Evolutionary conservation across 2,329 filamentous ascomycete species (phyloP).

Genomic region (Hyphodiscus sp.): DNA sequence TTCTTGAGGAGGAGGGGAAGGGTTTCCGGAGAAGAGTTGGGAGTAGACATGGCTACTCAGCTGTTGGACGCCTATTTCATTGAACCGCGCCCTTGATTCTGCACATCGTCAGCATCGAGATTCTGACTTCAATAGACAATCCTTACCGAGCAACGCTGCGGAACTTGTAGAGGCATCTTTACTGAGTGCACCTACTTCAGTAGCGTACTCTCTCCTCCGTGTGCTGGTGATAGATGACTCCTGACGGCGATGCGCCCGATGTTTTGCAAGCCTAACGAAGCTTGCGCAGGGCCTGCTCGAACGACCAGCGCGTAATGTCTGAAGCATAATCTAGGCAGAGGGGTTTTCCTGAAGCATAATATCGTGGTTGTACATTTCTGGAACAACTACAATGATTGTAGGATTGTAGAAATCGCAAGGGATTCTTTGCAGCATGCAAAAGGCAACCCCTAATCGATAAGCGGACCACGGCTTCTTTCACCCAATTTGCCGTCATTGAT

Average conservation of each 20-base stretch:
- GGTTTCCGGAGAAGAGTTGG: constrained; percentile 67
- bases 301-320: constrained; percentile 25
- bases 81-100: constrained; percentile 61
- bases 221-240: constrained; percentile 24
- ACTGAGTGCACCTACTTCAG: constrained; percentile 9
- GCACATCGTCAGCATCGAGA: constrained; percentile 6
- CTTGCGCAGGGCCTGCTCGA: constrained; percentile 31
- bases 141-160: constrained; percentile 15
- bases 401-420: neutral
- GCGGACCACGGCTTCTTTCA: neutral
- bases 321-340: constrained; percentile 25
- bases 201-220: constrained; percentile 39
- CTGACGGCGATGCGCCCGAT: constrained; percentile 34
- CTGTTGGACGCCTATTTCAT: constrained; percentile 92
- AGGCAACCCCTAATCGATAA: constrained; percentile 2
- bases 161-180: constrained; percentile 1
- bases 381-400: neutral
- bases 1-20: constrained; percentile 54
- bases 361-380: neutral
- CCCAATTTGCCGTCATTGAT: neutral
- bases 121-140: neutral
- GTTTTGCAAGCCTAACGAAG: constrained; percentile 47
- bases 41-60: constrained; percentile 75
- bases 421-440: neutral
- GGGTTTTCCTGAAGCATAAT: constrained; percentile 18